Conservation (phyloP, 139 green algal species). For the Coelastrella sp. region DNA sequence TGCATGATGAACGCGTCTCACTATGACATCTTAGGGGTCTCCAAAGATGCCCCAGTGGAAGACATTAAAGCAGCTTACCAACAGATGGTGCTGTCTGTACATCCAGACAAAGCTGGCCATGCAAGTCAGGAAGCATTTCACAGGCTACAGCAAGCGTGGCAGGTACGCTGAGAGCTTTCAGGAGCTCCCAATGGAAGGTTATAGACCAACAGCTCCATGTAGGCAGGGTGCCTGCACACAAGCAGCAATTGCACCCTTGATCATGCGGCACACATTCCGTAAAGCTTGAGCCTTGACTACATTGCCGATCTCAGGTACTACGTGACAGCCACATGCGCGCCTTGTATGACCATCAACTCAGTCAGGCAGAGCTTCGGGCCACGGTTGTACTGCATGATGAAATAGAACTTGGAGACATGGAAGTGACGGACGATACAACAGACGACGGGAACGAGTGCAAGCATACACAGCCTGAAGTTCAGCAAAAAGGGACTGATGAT, state of each 20-base stretch:
- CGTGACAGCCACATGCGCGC: conserved; percentile 1
- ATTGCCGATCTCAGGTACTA: neutral
- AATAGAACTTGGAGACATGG: conserved; percentile 33
- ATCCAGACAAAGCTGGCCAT: conserved; percentile 26
- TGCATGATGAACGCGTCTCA: conserved; percentile 12
- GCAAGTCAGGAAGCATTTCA: conserved; percentile 27
- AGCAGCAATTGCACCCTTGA: neutral
- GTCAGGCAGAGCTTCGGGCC: conserved; percentile 6
- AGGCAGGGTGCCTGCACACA: no score
- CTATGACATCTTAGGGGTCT: conserved; percentile 19
- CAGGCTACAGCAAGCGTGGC: conserved; percentile 25
- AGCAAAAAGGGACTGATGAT: neutral
- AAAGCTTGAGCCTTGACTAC: no score
- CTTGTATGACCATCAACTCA: conserved; percentile 42
- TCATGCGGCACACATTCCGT: no score
- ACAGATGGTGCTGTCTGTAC: neutral
- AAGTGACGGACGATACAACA: neutral
- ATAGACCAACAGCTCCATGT: no score
- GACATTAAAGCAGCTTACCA: conserved; percentile 37
- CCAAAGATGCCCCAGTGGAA: neutral
- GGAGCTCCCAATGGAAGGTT: no score
- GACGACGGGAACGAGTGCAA: neutral
- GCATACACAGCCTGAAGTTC: neutral
- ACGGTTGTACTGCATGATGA: conserved; percentile 28
- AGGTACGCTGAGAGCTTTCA: conserved; percentile 3